Evolutionary conservation across 768 basidiomycete species (phyloP).

Genomic region (Amanita rimosa): DNA sequence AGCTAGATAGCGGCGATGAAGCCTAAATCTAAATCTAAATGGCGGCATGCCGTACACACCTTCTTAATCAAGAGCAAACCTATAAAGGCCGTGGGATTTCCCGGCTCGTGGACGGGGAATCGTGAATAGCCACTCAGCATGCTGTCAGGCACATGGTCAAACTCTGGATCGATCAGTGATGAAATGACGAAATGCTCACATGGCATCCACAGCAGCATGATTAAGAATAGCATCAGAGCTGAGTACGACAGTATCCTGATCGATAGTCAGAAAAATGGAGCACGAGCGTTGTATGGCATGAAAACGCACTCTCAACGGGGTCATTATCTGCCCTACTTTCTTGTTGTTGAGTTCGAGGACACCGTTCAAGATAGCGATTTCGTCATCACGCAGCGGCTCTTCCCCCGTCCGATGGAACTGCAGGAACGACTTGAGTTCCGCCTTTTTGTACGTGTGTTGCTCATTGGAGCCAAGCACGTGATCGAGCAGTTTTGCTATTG

Average conservation of each 20-base stretch:
- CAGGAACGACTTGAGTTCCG: slow-evolving; percentile 67
- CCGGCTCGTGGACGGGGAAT: slow-evolving; percentile 77
- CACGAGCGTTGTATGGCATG: slow-evolving; percentile 16
- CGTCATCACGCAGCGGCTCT: slow-evolving; percentile 71
- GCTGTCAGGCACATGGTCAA: slow-evolving; percentile 19
- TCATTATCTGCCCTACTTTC: slow-evolving; percentile 73
- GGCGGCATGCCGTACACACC: slow-evolving; percentile 21
- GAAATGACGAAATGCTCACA: slow-evolving; percentile 30
- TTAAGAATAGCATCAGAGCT: slow-evolving; percentile 71
- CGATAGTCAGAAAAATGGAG: background rate
- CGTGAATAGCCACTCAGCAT: slow-evolving; percentile 82
- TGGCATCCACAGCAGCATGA: slow-evolving; percentile 63
- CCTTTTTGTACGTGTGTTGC: slow-evolving; percentile 71
- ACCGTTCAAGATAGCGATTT: slow-evolving; percentile 72
- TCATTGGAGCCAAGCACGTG: slow-evolving; percentile 67
- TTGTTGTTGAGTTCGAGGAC: slow-evolving; percentile 72
- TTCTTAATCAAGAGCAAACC: slow-evolving; percentile 81
- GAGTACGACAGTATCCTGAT: slow-evolving; percentile 74
- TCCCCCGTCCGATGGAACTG: slow-evolving; percentile 71
- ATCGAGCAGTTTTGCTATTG: slow-evolving; percentile 77
- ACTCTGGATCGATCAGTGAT: background rate
- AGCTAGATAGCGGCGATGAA: slow-evolving; percentile 33
- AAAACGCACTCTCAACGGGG: slow-evolving; percentile 49
- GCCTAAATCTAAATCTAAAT: background rate
- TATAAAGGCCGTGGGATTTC: slow-evolving; percentile 56